Conservation (phyloP, 2,329 filamentous ascomycete genomes). For the Sordariomycetes sp. region DNA sequence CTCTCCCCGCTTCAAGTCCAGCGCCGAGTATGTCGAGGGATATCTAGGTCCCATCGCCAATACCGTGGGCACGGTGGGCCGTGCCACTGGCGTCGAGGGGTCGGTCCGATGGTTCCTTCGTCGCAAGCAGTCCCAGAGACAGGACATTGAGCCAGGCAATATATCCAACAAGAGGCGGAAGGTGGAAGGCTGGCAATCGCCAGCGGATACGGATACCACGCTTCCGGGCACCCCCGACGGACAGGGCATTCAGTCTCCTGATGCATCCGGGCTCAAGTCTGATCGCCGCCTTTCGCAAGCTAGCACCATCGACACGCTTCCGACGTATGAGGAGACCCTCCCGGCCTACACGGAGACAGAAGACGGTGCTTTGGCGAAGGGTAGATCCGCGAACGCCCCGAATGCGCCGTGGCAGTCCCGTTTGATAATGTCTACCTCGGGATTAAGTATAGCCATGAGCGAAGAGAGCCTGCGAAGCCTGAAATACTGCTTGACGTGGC, state of each 20-base stretch:
- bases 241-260: conserved; percentile 6
- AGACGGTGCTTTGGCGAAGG: conserved; percentile 19
- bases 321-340: conserved; percentile 74
- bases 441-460: conserved; percentile 82
- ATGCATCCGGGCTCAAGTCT: conserved; percentile 12
- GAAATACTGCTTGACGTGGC: conserved; percentile 72
- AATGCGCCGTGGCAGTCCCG: conserved; percentile 61
- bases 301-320: conserved; percentile 64
- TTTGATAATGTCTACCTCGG: conserved; percentile 82
- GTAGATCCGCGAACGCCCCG: conserved; percentile 17
- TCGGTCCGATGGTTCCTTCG: conserved; percentile 76
- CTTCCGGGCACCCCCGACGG: background rate
- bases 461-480: conserved; percentile 77
- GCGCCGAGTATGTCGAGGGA: conserved; percentile 83
- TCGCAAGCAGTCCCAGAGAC: conserved; percentile 34
- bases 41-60: conserved; percentile 80
- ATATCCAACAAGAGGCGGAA: conserved; percentile 47
- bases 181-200: conserved; percentile 26
- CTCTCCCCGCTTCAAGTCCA: conserved; percentile 78
- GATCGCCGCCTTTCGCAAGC: conserved; percentile 50
- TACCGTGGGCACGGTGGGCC: conserved; percentile 73
- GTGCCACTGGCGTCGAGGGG: conserved; percentile 79
- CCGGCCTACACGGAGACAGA: conserved; percentile 60
- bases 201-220: conserved; percentile 11
- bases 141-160: conserved; percentile 34